phyloP scores from a whole-genome alignment of 2,329 filamentous ascomycete species.

The Penicillium sumatraense region DNA sequence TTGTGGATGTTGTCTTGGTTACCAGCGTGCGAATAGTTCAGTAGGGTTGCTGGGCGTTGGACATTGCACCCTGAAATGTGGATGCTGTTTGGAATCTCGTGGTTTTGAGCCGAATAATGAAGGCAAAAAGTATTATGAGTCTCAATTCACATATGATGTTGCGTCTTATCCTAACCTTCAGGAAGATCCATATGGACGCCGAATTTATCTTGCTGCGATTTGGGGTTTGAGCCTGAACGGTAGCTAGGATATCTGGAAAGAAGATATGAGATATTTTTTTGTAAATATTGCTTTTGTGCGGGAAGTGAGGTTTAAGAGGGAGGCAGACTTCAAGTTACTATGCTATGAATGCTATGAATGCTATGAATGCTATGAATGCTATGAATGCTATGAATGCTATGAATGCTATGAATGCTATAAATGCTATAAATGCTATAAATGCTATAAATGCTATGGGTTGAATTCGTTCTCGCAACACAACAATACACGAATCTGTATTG shows the following conservation, averaged over 20 bases:
- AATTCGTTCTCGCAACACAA: background rate
- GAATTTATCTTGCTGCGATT: background rate
- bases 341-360: background rate
- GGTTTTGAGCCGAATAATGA: background rate
- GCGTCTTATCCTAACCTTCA: background rate
- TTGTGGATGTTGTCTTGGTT: slow-evolving; percentile 8
- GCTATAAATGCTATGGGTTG: background rate
- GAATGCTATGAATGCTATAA: background rate
- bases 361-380: no score
- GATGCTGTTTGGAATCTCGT: slow-evolving; percentile 1
- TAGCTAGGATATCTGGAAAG: background rate
- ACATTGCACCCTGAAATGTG: slow-evolving; percentile 3
- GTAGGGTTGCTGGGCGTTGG: slow-evolving; percentile 3
- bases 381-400: background rate
- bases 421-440: background rate
- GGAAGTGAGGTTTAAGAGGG: background rate
- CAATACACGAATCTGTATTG: background rate
- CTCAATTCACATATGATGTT: background rate
- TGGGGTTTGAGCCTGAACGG: background rate
- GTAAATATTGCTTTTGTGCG: background rate
- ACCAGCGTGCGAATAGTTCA: slow-evolving; percentile 3
- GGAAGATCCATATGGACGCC: background rate
- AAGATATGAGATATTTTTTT: background rate
- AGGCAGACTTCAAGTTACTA: background rate
- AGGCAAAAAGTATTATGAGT: background rate